phyloP scores from a whole-genome alignment of 345 rosid genomes.

The Noccaea bulbosa region DNA sequence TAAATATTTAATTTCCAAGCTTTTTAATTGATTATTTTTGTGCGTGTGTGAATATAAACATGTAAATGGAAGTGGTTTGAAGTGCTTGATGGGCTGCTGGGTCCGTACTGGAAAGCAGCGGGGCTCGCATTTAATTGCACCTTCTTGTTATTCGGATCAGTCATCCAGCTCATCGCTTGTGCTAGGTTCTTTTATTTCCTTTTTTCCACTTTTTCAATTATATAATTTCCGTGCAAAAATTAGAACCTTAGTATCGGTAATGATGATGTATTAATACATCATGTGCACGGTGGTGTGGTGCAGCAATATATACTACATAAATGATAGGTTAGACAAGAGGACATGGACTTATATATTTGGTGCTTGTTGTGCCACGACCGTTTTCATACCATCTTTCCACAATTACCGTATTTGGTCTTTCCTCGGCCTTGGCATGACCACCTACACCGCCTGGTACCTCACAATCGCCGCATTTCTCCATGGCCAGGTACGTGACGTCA shows the following conservation, averaged over 20 bases:
- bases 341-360: constrained; percentile 99
- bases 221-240: neutral
- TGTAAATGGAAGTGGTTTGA: constrained; percentile 57
- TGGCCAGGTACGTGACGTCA: constrained; percentile 64
- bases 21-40: neutral
- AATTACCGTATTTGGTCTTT: constrained; percentile 98
- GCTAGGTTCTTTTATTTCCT: constrained; percentile 39
- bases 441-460: constrained; percentile 97
- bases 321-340: constrained; percentile 88
- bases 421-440: constrained; percentile 96
- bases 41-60: constrained; percentile 16
- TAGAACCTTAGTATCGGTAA: no score
- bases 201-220: neutral
- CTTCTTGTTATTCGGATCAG: constrained; percentile 51
- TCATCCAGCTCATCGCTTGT: constrained; percentile 54
- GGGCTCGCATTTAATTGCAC: constrained; percentile 72
- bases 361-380: constrained; percentile 99
- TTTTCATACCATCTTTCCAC: constrained; percentile 92
- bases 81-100: constrained; percentile 67
- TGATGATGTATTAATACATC: neutral
- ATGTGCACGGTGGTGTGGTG: constrained; percentile 20
- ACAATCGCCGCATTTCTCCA: constrained; percentile 72
- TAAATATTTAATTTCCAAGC: no score
- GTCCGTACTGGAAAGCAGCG: constrained; percentile 65
- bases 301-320: constrained; percentile 96